phyloP scores from a whole-genome alignment of 768 basidiomycete genomes.

The Kwoniella mangroviensis region DNA sequence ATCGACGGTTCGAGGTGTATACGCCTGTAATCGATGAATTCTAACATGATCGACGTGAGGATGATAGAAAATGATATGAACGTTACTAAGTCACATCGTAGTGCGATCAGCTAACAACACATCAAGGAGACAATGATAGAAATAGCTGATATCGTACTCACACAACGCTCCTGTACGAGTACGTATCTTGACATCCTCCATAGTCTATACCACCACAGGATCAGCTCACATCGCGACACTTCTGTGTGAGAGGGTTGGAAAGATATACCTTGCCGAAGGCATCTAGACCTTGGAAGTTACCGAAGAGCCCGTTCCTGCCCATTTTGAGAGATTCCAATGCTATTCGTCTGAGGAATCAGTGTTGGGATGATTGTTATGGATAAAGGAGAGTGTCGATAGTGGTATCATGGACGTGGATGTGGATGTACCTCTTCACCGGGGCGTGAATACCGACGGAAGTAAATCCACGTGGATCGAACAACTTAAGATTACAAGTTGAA shows the following conservation, averaged over 20 bases:
- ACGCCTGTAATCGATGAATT: constrained; percentile 92
- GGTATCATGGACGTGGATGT: constrained; percentile 9
- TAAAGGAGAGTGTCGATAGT: background rate
- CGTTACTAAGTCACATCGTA: constrained; percentile 68
- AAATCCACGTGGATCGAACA: constrained; percentile 16
- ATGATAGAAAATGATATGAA: constrained; percentile 90
- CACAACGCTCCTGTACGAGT: constrained; percentile 90
- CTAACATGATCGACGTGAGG: constrained; percentile 84
- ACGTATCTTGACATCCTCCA: constrained; percentile 99
- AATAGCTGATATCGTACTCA: constrained; percentile 59
- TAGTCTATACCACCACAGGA: constrained; percentile 68
- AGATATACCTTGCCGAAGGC: constrained; percentile 93
- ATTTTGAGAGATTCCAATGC: constrained; percentile 33
- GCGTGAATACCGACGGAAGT: constrained; percentile 7
- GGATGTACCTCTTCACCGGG: background rate
- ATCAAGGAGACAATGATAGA: background rate
- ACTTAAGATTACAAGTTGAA: background rate
- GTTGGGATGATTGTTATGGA: background rate
- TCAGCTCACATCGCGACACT: background rate
- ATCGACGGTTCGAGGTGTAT: constrained; percentile 84
- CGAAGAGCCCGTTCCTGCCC: constrained; percentile 58
- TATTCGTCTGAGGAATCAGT: background rate
- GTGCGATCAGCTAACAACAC: background rate
- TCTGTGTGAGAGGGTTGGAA: background rate
- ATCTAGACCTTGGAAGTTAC: constrained; percentile 80